Conservation (phyloP, 2,329 filamentous ascomycete species). For the Claviceps monticola region DNA sequence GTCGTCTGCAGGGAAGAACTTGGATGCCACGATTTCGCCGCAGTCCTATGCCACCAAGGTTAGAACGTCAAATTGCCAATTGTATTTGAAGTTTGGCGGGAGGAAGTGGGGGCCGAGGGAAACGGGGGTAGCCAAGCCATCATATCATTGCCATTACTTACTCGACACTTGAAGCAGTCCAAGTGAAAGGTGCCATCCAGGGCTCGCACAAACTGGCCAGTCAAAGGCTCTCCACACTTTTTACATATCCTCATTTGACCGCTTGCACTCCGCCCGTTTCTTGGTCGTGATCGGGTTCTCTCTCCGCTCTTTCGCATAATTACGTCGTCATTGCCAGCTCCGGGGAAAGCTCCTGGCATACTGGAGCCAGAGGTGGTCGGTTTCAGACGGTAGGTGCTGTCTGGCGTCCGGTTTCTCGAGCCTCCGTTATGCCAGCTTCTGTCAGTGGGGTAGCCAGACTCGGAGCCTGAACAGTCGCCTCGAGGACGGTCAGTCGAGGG, state of each 20-base stretch:
- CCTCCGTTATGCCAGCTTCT: constrained; percentile 24
- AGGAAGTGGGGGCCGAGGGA: not conserved
- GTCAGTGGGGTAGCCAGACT: constrained; percentile 19
- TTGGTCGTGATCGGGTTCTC: constrained; percentile 41
- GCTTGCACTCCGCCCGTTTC: constrained; percentile 41
- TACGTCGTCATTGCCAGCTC: constrained; percentile 26
- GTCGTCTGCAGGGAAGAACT: constrained; percentile 95
- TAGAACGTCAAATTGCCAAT: constrained; percentile 1
- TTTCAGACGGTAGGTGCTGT: constrained; percentile 20
- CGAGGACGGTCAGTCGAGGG: constrained; percentile 24
- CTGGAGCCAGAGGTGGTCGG: constrained; percentile 22
- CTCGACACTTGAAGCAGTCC: constrained; percentile 94
- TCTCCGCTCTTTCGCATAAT: constrained; percentile 37
- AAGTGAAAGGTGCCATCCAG: constrained; percentile 89
- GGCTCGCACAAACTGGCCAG: constrained; percentile 90
- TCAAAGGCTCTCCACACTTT: constrained; percentile 78
- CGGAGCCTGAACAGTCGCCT: constrained; percentile 16
- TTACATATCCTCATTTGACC: constrained; percentile 57
- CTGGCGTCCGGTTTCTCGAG: constrained; percentile 19
- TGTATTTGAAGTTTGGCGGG: too few species aligned
- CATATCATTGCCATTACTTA: constrained; percentile 30
- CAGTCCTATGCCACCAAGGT: constrained; percentile 54
- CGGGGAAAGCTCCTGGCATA: constrained; percentile 16
- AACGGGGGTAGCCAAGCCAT: not conserved
- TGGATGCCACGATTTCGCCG: constrained; percentile 90